These are phyloP conservation scores for Stygiomarasmius scandens DNA, from an alignment of 1,284 basidiomycete species.

Conservation along the genomic window DNA sequence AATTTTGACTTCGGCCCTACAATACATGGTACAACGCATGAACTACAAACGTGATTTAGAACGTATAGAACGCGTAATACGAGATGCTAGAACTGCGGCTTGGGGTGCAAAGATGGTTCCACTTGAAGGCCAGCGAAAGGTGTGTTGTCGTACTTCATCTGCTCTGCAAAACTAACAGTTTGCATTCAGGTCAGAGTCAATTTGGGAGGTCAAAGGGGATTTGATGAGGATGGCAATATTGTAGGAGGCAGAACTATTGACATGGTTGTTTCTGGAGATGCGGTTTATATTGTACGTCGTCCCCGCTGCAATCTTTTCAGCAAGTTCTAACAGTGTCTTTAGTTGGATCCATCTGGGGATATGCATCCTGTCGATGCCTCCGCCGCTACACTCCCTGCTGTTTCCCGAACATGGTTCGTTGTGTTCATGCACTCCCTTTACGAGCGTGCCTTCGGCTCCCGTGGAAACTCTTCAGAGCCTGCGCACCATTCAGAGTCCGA, in stretches of 20 bases:
- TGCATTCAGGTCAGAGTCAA: slow-evolving; percentile 67
- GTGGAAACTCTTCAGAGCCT: slow-evolving; percentile 20
- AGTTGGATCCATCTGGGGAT: slow-evolving; percentile 56
- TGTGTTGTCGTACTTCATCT: slow-evolving; percentile 27
- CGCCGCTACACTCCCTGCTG: slow-evolving; percentile 47
- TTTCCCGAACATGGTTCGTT: slow-evolving; percentile 56
- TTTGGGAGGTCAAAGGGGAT: slow-evolving; percentile 53
- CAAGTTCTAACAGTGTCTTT: slow-evolving; percentile 2
- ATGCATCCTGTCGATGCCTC: slow-evolving; percentile 54
- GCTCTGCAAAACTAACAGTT: neutral
- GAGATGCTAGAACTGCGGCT: slow-evolving; percentile 67
- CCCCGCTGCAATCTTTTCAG: slow-evolving; percentile 8
- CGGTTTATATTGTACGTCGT: slow-evolving; percentile 71
- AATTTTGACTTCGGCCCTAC: slow-evolving; percentile 73
- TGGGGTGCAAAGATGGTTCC: slow-evolving; percentile 76
- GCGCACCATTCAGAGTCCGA: slow-evolving; percentile 27
- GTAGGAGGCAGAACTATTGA: slow-evolving; percentile 60
- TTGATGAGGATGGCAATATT: slow-evolving; percentile 59
- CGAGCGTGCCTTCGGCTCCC: neutral
- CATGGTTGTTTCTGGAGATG: slow-evolving; percentile 74
- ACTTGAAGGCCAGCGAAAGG: slow-evolving; percentile 66
- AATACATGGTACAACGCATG: slow-evolving; percentile 77
- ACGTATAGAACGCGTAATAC: slow-evolving; percentile 68
- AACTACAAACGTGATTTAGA: slow-evolving; percentile 75
- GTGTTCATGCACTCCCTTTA: slow-evolving; percentile 31